These are phyloP conservation scores for Calonectria hongkongensis DNA, from an alignment of 2,329 filamentous ascomycete genomes.

Conservation along the genomic window DNA sequence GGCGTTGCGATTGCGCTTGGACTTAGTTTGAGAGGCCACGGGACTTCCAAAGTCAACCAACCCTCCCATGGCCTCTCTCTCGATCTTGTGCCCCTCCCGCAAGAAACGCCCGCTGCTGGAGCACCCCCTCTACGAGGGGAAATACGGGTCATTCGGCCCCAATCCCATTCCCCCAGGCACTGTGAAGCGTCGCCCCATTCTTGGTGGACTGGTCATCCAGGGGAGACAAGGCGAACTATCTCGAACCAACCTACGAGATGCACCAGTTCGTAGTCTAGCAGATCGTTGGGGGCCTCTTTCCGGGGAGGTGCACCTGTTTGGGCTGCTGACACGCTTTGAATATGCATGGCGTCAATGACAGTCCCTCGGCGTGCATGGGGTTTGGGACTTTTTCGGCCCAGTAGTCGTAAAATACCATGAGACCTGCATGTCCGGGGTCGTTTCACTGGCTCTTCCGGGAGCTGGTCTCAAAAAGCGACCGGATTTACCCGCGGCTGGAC, in stretches of 20 bases:
- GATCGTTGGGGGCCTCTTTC: slow-evolving; percentile 23
- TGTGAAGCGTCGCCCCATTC: slow-evolving; percentile 26
- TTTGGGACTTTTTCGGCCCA: neutral
- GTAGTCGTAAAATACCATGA: slow-evolving; percentile 24
- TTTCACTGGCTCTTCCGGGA: slow-evolving; percentile 20
- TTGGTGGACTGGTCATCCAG: slow-evolving; percentile 29
- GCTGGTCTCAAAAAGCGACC: slow-evolving; percentile 32
- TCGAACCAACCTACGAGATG: slow-evolving; percentile 24
- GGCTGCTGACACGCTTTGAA: slow-evolving; percentile 38
- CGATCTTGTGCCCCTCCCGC: slow-evolving; percentile 32
- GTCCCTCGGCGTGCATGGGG: slow-evolving; percentile 6
- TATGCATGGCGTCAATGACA: slow-evolving; percentile 23
- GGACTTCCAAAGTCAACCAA: slow-evolving; percentile 3
- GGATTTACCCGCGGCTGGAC: slow-evolving; percentile 37
- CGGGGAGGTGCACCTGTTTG: slow-evolving; percentile 19
- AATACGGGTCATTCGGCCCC: slow-evolving; percentile 34
- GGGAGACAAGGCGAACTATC: slow-evolving; percentile 21
- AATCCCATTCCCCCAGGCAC: slow-evolving; percentile 37
- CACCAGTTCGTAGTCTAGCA: slow-evolving; percentile 18
- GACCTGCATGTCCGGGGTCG: slow-evolving; percentile 33
- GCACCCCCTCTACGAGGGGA: slow-evolving; percentile 6
- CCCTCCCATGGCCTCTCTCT: neutral
- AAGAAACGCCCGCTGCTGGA: slow-evolving; percentile 16
- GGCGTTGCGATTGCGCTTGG: neutral
- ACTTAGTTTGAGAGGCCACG: slow-evolving; percentile 4